Percentiles rank a stretch among this genome's conserved stretches.
These are phyloP conservation scores for Leucoagaricus sp. DNA, from an alignment of 1,284 basidiomycete species.

Conservation along the genomic window DNA sequence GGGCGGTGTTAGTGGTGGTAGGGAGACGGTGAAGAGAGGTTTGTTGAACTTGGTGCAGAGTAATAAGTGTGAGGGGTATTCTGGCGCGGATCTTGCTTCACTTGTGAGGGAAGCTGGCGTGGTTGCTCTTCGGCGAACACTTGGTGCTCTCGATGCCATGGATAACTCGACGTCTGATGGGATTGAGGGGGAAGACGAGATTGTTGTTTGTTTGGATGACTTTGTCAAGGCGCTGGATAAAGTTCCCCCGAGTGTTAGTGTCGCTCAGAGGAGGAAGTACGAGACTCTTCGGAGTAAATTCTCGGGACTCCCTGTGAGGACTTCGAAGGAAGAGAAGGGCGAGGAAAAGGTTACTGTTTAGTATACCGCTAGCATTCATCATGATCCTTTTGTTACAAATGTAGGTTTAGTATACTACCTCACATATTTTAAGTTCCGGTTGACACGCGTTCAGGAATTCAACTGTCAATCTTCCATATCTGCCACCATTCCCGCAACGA, in stretches of 20 bases:
- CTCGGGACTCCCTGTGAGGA: slow-evolving; percentile 64
- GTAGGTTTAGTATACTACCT: too few species aligned
- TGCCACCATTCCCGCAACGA: slow-evolving; percentile 34
- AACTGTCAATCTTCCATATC: slow-evolving; percentile 34
- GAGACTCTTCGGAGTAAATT: slow-evolving; percentile 79
- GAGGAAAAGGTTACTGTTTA: background rate
- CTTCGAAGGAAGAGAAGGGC: slow-evolving; percentile 34
- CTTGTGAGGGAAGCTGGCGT: slow-evolving; percentile 92
- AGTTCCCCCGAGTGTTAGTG: slow-evolving; percentile 85
- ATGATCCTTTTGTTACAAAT: background rate
- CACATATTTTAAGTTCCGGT: too few species aligned
- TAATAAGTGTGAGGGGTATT: slow-evolving; percentile 82
- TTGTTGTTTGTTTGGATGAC: slow-evolving; percentile 64
- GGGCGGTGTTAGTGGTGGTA: background rate
- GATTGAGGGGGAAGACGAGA: slow-evolving; percentile 16
- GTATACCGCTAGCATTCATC: background rate
- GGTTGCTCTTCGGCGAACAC: slow-evolving; percentile 71
- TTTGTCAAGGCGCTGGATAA: slow-evolving; percentile 81
- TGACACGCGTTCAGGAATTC: background rate
- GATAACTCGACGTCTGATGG: slow-evolving; percentile 25
- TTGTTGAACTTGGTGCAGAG: slow-evolving; percentile 50
- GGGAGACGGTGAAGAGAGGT: slow-evolving; percentile 27
- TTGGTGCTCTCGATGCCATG: slow-evolving; percentile 63
- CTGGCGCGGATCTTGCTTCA: slow-evolving; percentile 87
- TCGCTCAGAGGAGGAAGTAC: slow-evolving; percentile 81